Conservation (phyloP, 2,329 filamentous ascomycete species). For the Colletotrichum eremochloae region DNA sequence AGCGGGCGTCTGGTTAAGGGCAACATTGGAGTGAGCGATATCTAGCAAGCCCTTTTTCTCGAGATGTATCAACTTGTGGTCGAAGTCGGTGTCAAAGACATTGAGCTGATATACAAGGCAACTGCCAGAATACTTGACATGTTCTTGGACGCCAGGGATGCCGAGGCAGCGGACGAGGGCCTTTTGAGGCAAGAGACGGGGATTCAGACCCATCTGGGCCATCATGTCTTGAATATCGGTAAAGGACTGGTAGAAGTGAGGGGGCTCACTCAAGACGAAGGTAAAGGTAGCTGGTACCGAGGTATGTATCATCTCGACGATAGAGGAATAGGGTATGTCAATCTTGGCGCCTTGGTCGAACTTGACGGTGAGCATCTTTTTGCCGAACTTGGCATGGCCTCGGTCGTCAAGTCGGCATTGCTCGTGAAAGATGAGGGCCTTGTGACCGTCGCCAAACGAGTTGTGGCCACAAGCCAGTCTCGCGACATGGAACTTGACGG, state of each 20-base stretch:
- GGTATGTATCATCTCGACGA: constrained; percentile 60
- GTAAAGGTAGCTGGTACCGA: constrained; percentile 56
- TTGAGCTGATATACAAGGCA: constrained; percentile 61
- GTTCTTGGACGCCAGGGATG: constrained; percentile 47
- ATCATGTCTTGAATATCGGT: not conserved
- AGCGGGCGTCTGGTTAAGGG: constrained; percentile 11
- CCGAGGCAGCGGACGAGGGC: constrained; percentile 9
- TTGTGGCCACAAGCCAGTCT: constrained; percentile 61
- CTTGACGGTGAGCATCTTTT: constrained; percentile 56
- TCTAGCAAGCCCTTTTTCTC: constrained; percentile 46
- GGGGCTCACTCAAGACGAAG: constrained; percentile 65
- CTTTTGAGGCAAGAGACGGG: not conserved
- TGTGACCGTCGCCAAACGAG: constrained; percentile 52
- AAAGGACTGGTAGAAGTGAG: constrained; percentile 58
- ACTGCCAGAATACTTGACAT: constrained; percentile 53
- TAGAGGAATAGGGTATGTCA: constrained; percentile 62
- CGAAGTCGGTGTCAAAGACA: constrained; percentile 47
- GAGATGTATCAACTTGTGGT: constrained; percentile 32
- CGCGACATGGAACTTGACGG: constrained; percentile 41
- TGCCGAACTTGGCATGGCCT: constrained; percentile 58
- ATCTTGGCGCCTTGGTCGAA: constrained; percentile 43
- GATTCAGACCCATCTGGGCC: not conserved
- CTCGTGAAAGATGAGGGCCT: constrained; percentile 57
- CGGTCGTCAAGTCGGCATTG: constrained; percentile 54
- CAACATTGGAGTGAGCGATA: constrained; percentile 42